Evolutionary conservation across 768 basidiomycete genomes (phyloP).

Genomic region (Calocybe gangraenosa): DNA sequence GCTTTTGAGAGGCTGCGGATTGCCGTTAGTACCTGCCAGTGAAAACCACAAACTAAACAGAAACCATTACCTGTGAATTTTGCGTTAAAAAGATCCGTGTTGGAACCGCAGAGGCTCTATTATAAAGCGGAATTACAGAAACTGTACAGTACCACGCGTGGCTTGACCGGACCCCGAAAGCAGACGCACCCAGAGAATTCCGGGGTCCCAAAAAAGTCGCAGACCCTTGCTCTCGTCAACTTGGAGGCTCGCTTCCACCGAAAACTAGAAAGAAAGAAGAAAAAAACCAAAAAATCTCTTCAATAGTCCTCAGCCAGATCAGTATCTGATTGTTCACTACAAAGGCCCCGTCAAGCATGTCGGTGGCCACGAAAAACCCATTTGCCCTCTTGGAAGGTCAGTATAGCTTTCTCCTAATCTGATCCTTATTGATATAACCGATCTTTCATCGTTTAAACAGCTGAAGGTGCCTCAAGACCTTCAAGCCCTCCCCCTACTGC

Average conservation of each 20-base stretch:
- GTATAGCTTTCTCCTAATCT: slow-evolving; percentile 22
- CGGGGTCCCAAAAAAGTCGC: slow-evolving; percentile 16
- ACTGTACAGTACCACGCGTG: slow-evolving; percentile 48
- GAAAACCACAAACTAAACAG: too few species aligned
- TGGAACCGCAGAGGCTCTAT: slow-evolving; percentile 8
- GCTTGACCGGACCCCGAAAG: slow-evolving; percentile 43
- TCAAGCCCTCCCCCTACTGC: slow-evolving; percentile 32
- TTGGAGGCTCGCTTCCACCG: not conserved
- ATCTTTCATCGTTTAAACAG: slow-evolving; percentile 19
- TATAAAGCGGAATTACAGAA: slow-evolving; percentile 13
- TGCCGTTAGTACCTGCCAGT: slow-evolving; percentile 18
- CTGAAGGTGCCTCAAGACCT: slow-evolving; percentile 47
- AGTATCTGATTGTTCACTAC: slow-evolving; percentile 28
- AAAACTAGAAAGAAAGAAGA: not conserved
- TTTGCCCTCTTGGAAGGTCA: slow-evolving; percentile 80
- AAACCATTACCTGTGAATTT: slow-evolving; percentile 66
- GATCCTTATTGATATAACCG: slow-evolving; percentile 13
- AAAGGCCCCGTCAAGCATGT: slow-evolving; percentile 75
- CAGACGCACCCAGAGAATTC: slow-evolving; percentile 11
- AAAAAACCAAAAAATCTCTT: slow-evolving; percentile 3
- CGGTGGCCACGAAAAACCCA: slow-evolving; percentile 86
- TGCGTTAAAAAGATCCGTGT: slow-evolving; percentile 39
- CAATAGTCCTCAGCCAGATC: slow-evolving; percentile 8
- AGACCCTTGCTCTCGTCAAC: slow-evolving; percentile 8
- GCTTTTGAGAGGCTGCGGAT: slow-evolving; percentile 68